A percentile compares a stretch with the other conserved stretches of the same genome.
These are phyloP conservation scores for Starmerella potacharoeniae DNA, from an alignment of 805 yeast genomes.

Conservation along the genomic window DNA sequence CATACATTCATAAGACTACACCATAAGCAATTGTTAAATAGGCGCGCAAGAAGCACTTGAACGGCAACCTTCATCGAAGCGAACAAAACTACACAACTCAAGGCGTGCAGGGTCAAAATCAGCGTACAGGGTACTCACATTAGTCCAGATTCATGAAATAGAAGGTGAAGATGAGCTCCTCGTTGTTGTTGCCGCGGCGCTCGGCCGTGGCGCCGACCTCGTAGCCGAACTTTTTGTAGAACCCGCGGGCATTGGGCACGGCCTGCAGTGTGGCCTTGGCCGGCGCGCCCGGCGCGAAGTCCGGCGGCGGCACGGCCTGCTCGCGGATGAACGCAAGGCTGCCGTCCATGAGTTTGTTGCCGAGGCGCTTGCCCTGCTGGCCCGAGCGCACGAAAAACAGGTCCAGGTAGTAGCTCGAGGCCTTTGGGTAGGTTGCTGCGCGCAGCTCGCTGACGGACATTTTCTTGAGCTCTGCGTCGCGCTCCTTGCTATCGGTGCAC, in stretches of 20 bases:
- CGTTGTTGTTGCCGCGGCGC: not conserved
- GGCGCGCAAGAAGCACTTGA: too few relatives aligned
- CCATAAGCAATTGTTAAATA: too few relatives aligned
- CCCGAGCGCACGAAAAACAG: constrained; percentile 5
- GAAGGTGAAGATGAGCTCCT: not conserved
- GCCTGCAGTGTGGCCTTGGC: constrained; percentile 5
- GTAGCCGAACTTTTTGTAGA: constrained; percentile 5
- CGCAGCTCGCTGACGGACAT: not conserved
- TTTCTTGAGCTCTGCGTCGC: not conserved
- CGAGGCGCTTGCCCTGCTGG: constrained; percentile 6
- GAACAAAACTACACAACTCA: too few relatives aligned
- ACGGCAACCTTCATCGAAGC: too few relatives aligned
- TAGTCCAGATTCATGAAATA: constrained; percentile 1
- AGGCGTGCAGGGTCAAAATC: too few relatives aligned
- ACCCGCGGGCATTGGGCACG: constrained; percentile 8
- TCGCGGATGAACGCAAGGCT: not conserved
- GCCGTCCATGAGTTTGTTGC: constrained; percentile 5
- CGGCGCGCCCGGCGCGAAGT: not conserved
- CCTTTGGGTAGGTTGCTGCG: constrained; percentile 2
- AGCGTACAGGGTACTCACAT: too few relatives aligned
- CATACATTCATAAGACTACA: too few relatives aligned
- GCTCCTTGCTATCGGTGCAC: not conserved
- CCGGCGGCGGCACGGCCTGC: constrained; percentile 2
- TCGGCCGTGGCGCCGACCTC: not conserved
- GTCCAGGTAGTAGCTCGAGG: not conserved